Conservation (phyloP, 2,329 filamentous ascomycete species). For the Apiospora hydei region DNA sequence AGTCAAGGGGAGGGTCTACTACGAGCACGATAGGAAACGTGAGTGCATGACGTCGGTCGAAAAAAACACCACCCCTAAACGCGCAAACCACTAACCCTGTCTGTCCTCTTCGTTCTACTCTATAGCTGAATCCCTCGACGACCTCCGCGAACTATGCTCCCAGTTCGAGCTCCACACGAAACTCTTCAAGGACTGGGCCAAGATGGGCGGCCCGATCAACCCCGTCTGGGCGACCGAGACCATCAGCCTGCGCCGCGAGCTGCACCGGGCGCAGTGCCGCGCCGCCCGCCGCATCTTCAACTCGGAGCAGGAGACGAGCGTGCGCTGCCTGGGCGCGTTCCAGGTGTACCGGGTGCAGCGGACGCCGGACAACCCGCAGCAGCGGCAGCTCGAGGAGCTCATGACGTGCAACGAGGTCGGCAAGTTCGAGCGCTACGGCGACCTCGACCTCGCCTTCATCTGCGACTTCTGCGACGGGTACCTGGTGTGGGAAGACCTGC, state of each 20-base stretch:
- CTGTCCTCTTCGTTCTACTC: neutral
- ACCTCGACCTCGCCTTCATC: constrained; percentile 62
- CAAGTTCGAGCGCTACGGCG: constrained; percentile 62
- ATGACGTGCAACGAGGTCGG: constrained; percentile 59
- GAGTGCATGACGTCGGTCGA: constrained; percentile 37
- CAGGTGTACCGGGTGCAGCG: constrained; percentile 60
- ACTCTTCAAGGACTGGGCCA: constrained; percentile 62
- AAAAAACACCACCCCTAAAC: neutral
- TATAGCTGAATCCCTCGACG: constrained; percentile 59
- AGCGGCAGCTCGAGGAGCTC: constrained; percentile 54
- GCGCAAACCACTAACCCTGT: neutral
- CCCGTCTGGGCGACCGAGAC: constrained; percentile 64
- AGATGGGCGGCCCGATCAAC: constrained; percentile 61
- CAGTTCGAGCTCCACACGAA: constrained; percentile 57
- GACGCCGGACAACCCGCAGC: constrained; percentile 33
- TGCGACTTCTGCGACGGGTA: constrained; percentile 70
- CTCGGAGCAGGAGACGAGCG: constrained; percentile 54
- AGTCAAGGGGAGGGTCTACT: constrained; percentile 63
- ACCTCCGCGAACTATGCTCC: constrained; percentile 54
- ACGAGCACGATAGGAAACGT: constrained; percentile 64
- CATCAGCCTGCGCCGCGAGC: constrained; percentile 53
- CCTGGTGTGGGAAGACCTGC: constrained; percentile 64
- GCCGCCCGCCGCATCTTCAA: constrained; percentile 63
- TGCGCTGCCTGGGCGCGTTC: constrained; percentile 63
- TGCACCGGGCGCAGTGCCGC: constrained; percentile 66